phyloP scores from a whole-genome alignment of 768 basidiomycete species.

The Hygrophoropsis aurantiaca region DNA sequence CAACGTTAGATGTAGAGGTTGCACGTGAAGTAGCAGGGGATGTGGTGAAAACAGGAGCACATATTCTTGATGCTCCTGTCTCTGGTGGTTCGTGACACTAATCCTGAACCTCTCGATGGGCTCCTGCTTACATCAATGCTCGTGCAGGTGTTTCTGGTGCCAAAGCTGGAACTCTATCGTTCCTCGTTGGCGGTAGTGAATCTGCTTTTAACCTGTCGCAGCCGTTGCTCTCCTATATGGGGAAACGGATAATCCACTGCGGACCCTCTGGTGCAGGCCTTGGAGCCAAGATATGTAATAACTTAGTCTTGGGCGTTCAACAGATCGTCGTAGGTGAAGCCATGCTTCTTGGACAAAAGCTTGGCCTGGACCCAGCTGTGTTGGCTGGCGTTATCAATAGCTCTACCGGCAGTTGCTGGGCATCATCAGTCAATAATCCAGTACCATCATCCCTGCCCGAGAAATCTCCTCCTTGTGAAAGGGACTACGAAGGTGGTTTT shows the following conservation, averaged over 20 bases:
- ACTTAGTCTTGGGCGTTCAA: constrained; percentile 73
- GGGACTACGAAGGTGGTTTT: constrained; percentile 84
- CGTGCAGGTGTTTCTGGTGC: constrained; percentile 78
- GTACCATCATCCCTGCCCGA: constrained; percentile 71
- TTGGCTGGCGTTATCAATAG: constrained; percentile 85
- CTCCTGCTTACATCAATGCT: not conserved
- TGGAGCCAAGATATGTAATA: constrained; percentile 91
- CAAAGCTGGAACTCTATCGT: constrained; percentile 82
- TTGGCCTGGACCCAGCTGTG: constrained; percentile 77
- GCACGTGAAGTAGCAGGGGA: constrained; percentile 63
- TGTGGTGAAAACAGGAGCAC: constrained; percentile 55
- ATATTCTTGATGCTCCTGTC: constrained; percentile 92
- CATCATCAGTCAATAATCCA: constrained; percentile 85
- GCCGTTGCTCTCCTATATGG: constrained; percentile 72
- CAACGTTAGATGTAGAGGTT: constrained; percentile 81
- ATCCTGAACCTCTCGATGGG: constrained; percentile 2
- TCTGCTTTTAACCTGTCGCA: constrained; percentile 55
- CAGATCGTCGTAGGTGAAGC: constrained; percentile 87
- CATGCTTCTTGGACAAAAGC: constrained; percentile 80
- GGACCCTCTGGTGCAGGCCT: constrained; percentile 80
- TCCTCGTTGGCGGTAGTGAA: constrained; percentile 83
- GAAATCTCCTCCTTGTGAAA: constrained; percentile 79
- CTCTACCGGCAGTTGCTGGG: constrained; percentile 82
- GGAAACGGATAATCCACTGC: constrained; percentile 78
- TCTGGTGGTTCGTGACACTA: constrained; percentile 69